phyloP scores from a whole-genome alignment of 495 filamentous ascomycete species.

The Penicillium arizonense region DNA sequence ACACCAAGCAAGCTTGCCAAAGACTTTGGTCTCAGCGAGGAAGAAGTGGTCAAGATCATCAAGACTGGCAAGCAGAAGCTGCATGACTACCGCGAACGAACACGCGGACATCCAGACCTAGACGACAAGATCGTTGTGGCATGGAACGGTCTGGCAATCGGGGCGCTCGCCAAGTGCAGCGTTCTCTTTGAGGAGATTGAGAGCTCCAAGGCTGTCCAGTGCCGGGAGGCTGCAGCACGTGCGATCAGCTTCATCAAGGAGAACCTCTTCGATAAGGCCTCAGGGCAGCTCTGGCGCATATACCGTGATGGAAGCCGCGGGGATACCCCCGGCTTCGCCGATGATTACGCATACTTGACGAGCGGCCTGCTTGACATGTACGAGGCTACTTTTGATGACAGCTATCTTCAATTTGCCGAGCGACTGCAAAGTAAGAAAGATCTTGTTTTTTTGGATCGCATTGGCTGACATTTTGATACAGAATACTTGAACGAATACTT shows the following conservation, averaged over 20 bases:
- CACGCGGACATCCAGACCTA: slow-evolving; percentile 73
- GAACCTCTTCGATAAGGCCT: slow-evolving; percentile 68
- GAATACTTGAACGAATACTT: slow-evolving; percentile 68
- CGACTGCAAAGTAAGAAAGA: slow-evolving; percentile 65
- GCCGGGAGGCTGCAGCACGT: slow-evolving; percentile 61
- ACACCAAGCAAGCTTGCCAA: slow-evolving; percentile 68
- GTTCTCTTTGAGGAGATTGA: slow-evolving; percentile 64
- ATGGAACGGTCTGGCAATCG: slow-evolving; percentile 91
- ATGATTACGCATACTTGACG: slow-evolving; percentile 92
- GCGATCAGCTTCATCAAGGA: slow-evolving; percentile 74
- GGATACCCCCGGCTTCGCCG: slow-evolving; percentile 76
- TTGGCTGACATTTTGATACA: slow-evolving; percentile 27
- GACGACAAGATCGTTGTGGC: slow-evolving; percentile 89
- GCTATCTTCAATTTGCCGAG: slow-evolving; percentile 80
- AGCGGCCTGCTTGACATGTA: slow-evolving; percentile 84
- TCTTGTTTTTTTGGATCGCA: background rate
- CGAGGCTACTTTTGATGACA: slow-evolving; percentile 78
- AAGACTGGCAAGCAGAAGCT: slow-evolving; percentile 66
- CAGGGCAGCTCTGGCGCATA: slow-evolving; percentile 67
- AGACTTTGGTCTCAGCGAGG: slow-evolving; percentile 72
- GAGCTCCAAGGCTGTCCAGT: slow-evolving; percentile 54
- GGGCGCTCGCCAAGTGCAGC: slow-evolving; percentile 71
- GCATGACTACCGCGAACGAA: slow-evolving; percentile 67
- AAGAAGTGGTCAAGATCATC: slow-evolving; percentile 73
- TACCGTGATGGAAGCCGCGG: slow-evolving; percentile 69